Evolutionary conservation across 306 rosid genomes (phyloP).

Genomic region (Elaeagnus macrophylla): DNA sequence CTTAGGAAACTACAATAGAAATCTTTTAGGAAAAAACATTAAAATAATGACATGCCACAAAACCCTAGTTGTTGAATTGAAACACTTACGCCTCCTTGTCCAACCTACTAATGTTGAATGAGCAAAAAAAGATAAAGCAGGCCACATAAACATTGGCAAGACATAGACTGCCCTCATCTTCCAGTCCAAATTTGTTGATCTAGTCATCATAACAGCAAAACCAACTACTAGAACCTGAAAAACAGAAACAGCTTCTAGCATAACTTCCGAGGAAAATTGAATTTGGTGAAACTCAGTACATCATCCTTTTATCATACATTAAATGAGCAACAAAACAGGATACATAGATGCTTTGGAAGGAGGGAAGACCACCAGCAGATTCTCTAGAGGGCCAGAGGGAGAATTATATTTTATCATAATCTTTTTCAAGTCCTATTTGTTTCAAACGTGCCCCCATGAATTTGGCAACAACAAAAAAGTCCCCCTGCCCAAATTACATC

Average conservation of each 20-base stretch:
- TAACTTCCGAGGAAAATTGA: neutral
- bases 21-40: too few species aligned
- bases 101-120: conserved; percentile 49
- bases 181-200: conserved; percentile 41
- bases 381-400: too few species aligned
- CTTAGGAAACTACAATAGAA: too few species aligned
- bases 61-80: conserved; percentile 1
- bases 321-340: too few species aligned
- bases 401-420: too few species aligned
- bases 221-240: conserved; percentile 72
- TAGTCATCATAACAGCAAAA: conserved; percentile 77
- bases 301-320: neutral
- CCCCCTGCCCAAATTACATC: too few species aligned
- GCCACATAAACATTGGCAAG: conserved; percentile 88
- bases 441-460: too few species aligned
- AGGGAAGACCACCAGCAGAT: too few species aligned
- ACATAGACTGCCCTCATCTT: conserved; percentile 56
- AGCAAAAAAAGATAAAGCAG: conserved; percentile 44
- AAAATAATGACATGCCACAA: neutral
- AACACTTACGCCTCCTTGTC: conserved; percentile 66
- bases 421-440: too few species aligned
- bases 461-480: too few species aligned
- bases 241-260: conserved; percentile 23
- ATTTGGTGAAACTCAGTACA: neutral
- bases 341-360: too few species aligned